Evolutionary conservation across 2,329 filamentous ascomycete genomes (phyloP).

Genomic region (Cytospora chrysosperma): DNA sequence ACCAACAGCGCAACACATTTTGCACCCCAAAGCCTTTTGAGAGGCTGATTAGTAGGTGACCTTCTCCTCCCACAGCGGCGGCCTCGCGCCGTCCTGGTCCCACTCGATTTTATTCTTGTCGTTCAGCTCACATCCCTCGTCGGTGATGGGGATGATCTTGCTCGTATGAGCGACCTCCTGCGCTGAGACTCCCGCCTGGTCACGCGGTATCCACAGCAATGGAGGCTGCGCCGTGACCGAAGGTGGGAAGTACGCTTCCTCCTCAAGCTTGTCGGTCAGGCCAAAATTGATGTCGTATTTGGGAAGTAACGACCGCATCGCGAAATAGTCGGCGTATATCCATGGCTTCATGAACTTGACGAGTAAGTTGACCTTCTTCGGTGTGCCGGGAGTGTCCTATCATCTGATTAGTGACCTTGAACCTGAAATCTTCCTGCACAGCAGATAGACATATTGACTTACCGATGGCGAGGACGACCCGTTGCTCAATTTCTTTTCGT

Average conservation of each 20-base stretch:
- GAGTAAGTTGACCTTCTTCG: conserved; percentile 58
- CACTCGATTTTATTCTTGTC: conserved; percentile 58
- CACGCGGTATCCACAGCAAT: conserved; percentile 81
- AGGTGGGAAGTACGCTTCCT: conserved; percentile 73
- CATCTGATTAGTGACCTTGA: background rate
- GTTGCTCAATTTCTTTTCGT: conserved; percentile 29
- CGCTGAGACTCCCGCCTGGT: conserved; percentile 69
- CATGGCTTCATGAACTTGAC: conserved; percentile 75
- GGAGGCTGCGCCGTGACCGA: conserved; percentile 62
- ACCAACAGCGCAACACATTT: background rate
- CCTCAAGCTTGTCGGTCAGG: conserved; percentile 62
- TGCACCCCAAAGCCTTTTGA: background rate
- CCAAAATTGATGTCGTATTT: conserved; percentile 50
- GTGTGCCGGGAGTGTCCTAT: conserved; percentile 22
- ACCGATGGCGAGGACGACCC: conserved; percentile 26
- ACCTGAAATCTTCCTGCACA: background rate
- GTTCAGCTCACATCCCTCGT: conserved; percentile 69
- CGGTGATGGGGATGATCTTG: conserved; percentile 74
- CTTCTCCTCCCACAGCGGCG: conserved; percentile 39
- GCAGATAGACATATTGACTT: background rate
- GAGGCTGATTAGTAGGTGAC: conserved; percentile 32
- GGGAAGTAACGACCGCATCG: conserved; percentile 69
- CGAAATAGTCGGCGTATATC: conserved; percentile 69
- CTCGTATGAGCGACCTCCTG: conserved; percentile 75
- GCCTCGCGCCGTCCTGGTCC: conserved; percentile 35